phyloP scores from a whole-genome alignment of 345 rosid genomes.

The Populus euphratica region DNA sequence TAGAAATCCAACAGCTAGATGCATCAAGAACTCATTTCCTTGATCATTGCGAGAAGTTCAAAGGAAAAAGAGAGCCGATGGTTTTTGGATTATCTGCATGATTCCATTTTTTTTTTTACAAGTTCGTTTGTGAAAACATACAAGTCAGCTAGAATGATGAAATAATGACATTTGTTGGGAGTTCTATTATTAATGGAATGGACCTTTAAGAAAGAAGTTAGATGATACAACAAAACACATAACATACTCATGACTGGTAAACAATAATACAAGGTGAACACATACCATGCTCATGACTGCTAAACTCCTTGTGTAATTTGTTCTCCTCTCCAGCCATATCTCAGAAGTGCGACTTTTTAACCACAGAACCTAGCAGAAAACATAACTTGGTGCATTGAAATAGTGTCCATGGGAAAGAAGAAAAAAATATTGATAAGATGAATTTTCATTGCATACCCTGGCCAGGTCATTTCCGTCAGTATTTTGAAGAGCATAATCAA shows the following conservation, averaged over 20 bases:
- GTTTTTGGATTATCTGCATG: not conserved
- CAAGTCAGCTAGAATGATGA: not conserved
- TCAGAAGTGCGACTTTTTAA: conserved; percentile 97
- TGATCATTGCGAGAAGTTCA: not conserved
- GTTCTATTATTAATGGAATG: not conserved
- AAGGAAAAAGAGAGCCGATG: not conserved
- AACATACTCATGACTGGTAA: not conserved
- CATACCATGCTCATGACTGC: conserved; percentile 99
- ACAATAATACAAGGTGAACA: conserved; percentile 12
- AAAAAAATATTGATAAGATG: conserved; percentile 1
- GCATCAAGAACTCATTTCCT: not conserved
- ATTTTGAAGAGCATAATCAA: conserved; percentile 77
- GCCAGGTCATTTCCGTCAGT: conserved; percentile 95
- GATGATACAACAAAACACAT: not conserved
- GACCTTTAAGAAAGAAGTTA: not conserved
- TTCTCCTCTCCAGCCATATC: conserved; percentile 98
- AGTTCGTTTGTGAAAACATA: not conserved
- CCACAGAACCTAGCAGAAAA: conserved; percentile 79
- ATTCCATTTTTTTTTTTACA: not conserved
- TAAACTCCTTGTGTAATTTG: conserved; percentile 93
- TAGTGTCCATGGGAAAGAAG: conserved; percentile 5
- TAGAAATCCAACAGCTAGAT: not conserved
- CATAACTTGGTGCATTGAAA: conserved; percentile 15
- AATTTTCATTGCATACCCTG: conserved; percentile 49
- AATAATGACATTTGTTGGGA: not conserved